Evolutionary conservation across 2,329 filamentous ascomycete species (phyloP).

Genomic region (Penicillium sp.): DNA sequence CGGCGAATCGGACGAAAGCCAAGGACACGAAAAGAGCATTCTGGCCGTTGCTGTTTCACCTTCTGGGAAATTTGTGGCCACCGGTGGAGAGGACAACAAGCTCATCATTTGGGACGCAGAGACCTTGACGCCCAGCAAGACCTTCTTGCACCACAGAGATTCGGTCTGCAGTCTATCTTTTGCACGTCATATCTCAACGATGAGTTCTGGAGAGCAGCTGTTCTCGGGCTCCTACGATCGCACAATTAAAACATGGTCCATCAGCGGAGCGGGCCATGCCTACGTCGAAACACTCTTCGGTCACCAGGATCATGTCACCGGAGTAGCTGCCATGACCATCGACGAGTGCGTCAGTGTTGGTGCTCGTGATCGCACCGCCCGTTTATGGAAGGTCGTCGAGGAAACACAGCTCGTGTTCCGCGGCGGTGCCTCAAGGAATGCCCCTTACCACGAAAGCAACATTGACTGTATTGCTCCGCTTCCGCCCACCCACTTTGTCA

Average conservation of each 20-base stretch:
- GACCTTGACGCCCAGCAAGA: constrained; percentile 70
- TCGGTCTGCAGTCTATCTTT: constrained; percentile 82
- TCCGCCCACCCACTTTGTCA: constrained; percentile 87
- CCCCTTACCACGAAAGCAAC: constrained; percentile 66
- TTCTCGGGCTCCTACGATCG: constrained; percentile 89
- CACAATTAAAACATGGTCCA: constrained; percentile 91
- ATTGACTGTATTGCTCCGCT: constrained; percentile 91
- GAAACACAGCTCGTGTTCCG: constrained; percentile 95
- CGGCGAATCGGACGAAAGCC: constrained; percentile 45
- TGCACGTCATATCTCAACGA: constrained; percentile 63
- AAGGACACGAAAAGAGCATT: constrained; percentile 76
- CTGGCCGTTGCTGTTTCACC: constrained; percentile 80
- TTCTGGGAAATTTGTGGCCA: constrained; percentile 86
- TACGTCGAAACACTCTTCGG: constrained; percentile 96
- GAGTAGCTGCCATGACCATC: constrained; percentile 75
- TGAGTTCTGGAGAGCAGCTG: constrained; percentile 67
- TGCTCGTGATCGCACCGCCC: constrained; percentile 81
- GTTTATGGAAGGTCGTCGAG: constrained; percentile 93
- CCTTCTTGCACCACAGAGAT: constrained; percentile 90
- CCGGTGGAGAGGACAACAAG: constrained; percentile 78
- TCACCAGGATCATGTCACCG: constrained; percentile 85
- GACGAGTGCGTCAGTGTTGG: constrained; percentile 91
- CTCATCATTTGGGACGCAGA: constrained; percentile 85
- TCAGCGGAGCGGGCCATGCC: constrained; percentile 71
- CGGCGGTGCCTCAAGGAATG: constrained; percentile 58